Percentiles rank a stretch among this genome's conserved stretches.
phyloP scores from a whole-genome alignment of 2,329 filamentous ascomycete genomes.

The Ustilaginoidea virens region DNA sequence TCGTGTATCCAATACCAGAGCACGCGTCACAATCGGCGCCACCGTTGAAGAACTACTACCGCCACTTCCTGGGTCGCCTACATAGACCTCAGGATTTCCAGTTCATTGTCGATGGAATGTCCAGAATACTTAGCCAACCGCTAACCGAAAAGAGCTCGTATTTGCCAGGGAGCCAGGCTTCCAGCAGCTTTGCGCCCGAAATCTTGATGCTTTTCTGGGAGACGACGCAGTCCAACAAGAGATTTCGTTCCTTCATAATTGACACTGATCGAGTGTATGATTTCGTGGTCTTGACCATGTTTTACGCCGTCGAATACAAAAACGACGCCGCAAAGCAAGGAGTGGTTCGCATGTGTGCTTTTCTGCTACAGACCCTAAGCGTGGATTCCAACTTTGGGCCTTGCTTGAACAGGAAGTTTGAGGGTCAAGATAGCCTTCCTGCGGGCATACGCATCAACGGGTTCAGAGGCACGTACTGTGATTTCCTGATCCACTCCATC shows the following conservation, averaged over 20 bases:
- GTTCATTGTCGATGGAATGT: conserved; percentile 92
- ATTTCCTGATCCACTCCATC: conserved; percentile 90
- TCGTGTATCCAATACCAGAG: conserved; percentile 82
- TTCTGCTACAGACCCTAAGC: conserved; percentile 85
- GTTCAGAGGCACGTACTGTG: conserved; percentile 82
- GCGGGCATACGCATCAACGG: conserved; percentile 63
- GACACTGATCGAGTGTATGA: conserved; percentile 89
- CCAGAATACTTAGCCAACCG: conserved; percentile 78
- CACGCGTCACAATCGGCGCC: conserved; percentile 42
- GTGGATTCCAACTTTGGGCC: conserved; percentile 83
- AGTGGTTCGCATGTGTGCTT: conserved; percentile 92
- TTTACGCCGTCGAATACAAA: conserved; percentile 84
- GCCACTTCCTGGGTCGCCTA: conserved; percentile 78
- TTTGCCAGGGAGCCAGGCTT: conserved; percentile 67
- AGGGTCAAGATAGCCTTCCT: conserved; percentile 77
- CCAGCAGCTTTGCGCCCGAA: conserved; percentile 78
- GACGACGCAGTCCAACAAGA: conserved; percentile 89
- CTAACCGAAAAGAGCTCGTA: conserved; percentile 81
- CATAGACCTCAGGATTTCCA: conserved; percentile 95
- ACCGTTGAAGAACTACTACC: conserved; percentile 72
- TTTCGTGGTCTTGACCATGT: conserved; percentile 78
- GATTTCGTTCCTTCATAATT: conserved; percentile 91
- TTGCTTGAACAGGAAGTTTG: conserved; percentile 78
- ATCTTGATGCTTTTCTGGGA: conserved; percentile 98
- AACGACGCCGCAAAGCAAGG: conserved; percentile 79